Evolutionary conservation across 768 basidiomycete species (phyloP).

Genomic region (Austroboletus eburneus): DNA sequence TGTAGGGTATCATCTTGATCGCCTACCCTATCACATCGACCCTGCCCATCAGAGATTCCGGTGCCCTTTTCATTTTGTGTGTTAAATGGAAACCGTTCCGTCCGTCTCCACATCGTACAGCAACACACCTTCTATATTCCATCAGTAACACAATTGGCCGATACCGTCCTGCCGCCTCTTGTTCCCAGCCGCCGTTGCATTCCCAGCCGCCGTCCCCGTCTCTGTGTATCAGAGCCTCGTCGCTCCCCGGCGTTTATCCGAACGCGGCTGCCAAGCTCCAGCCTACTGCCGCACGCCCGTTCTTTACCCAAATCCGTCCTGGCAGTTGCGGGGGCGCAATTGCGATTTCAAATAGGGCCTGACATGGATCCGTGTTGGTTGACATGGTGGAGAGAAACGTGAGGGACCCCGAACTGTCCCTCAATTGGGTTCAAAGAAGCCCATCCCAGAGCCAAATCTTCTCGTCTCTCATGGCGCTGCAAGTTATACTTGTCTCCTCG

Average conservation of each 20-base stretch:
- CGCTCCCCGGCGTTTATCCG: slow-evolving; percentile 3
- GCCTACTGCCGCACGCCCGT: slow-evolving; percentile 17
- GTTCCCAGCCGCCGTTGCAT: background rate
- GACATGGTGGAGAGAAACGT: slow-evolving; percentile 7
- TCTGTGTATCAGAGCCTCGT: slow-evolving; percentile 10
- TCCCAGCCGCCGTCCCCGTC: background rate
- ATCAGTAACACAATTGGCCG: slow-evolving; percentile 18
- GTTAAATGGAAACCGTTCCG: slow-evolving; percentile 22
- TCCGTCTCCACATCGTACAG: slow-evolving; percentile 21
- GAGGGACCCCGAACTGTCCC: slow-evolving; percentile 13
- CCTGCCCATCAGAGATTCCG: slow-evolving; percentile 34
- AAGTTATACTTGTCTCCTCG: slow-evolving; percentile 10
- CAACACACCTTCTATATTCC: slow-evolving; percentile 15
- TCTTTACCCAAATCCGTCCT: slow-evolving; percentile 14
- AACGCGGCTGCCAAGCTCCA: slow-evolving; percentile 22
- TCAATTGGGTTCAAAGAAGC: slow-evolving; percentile 6
- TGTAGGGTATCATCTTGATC: slow-evolving; percentile 32
- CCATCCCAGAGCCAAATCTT: slow-evolving; percentile 6
- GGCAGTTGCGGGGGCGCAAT: slow-evolving; percentile 16
- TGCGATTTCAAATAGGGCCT: slow-evolving; percentile 15
- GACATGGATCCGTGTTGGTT: slow-evolving; percentile 5
- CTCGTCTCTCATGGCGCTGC: slow-evolving; percentile 21
- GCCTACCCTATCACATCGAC: slow-evolving; percentile 36
- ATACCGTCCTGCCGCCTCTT: slow-evolving; percentile 9
- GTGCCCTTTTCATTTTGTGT: slow-evolving; percentile 19